Percentiles rank a stretch among this genome's conserved stretches.
phyloP scores from a whole-genome alignment of 306 rosid genomes.

The Sphenostylis stenocarpa region DNA sequence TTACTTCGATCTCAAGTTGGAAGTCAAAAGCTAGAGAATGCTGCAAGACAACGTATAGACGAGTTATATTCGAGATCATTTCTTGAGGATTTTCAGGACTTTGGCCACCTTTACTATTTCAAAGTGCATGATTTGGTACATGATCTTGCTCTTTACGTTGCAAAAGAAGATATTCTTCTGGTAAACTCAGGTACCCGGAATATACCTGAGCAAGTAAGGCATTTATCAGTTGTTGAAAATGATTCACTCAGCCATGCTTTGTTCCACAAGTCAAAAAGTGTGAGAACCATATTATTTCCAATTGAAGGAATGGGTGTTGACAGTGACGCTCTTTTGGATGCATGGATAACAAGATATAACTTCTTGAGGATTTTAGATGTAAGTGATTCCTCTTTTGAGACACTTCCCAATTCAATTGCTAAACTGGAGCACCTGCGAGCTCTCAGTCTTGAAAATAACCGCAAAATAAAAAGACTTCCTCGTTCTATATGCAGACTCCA shows the following conservation, averaged over 20 bases:
- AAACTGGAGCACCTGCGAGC: neutral
- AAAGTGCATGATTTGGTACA: constrained; percentile 25
- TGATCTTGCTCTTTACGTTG: constrained; percentile 5
- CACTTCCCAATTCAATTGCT: neutral
- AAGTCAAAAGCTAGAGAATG: neutral
- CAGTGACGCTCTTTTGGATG: neutral
- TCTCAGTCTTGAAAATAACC: neutral
- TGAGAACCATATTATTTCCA: neutral
- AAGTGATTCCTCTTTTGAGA: neutral
- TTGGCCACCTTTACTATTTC: neutral
- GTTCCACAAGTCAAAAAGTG: neutral
- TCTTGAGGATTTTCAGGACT: neutral
- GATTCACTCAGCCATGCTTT: neutral
- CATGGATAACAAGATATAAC: neutral
- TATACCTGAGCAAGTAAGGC: neutral
- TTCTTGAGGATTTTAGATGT: neutral
- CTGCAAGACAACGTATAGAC: neutral
- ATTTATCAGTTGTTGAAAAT: neutral
- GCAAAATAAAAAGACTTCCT: neutral
- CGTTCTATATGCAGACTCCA: neutral
- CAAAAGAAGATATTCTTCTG: neutral
- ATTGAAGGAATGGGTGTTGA: neutral
- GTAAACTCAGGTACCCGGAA: neutral
- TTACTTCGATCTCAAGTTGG: neutral
- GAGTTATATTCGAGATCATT: neutral